Evolutionary conservation across 2,329 filamentous ascomycete genomes (phyloP).

Genomic region (Fusarium sp.): DNA sequence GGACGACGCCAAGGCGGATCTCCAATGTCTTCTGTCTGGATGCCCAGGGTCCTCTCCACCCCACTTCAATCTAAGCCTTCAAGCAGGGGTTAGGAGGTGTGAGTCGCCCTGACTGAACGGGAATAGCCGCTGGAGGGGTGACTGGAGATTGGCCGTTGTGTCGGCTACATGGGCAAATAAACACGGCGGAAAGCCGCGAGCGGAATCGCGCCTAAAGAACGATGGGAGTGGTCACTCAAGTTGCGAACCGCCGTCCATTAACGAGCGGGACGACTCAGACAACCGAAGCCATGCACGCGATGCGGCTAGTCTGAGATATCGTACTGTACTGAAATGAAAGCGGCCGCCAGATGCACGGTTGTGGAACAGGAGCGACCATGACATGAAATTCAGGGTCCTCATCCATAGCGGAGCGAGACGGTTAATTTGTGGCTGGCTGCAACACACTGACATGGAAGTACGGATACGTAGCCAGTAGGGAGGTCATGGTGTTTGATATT

Average conservation of each 20-base stretch:
- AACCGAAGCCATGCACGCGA: constrained; percentile 25
- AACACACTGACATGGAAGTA: constrained; percentile 2
- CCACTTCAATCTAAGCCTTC: constrained; percentile 29
- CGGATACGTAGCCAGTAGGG: background rate
- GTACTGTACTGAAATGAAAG: constrained; percentile 21
- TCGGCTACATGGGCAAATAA: constrained; percentile 37
- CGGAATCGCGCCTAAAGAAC: constrained; percentile 42
- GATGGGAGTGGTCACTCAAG: constrained; percentile 25
- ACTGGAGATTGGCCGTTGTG: constrained; percentile 12
- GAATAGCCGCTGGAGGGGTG: constrained; percentile 29
- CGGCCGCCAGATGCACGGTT: constrained; percentile 33
- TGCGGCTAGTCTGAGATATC: constrained; percentile 15
- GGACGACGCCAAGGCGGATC: constrained; percentile 45
- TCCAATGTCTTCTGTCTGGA: constrained; percentile 29
- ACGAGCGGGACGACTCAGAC: constrained; percentile 30
- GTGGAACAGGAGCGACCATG: constrained; percentile 2
- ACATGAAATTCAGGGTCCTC: constrained; percentile 34
- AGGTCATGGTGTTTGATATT: constrained; percentile 4
- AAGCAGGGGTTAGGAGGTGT: constrained; percentile 45
- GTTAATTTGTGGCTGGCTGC: constrained; percentile 32
- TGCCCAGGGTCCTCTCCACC: constrained; percentile 43
- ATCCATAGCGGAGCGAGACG: constrained; percentile 9
- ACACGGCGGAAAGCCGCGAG: constrained; percentile 33
- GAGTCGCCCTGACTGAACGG: constrained; percentile 30
- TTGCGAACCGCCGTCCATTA: constrained; percentile 24